Base-by-base conservation (phyloP, 2,329 filamentous ascomycete species). In the Apiospora pterosperma region DNA sequence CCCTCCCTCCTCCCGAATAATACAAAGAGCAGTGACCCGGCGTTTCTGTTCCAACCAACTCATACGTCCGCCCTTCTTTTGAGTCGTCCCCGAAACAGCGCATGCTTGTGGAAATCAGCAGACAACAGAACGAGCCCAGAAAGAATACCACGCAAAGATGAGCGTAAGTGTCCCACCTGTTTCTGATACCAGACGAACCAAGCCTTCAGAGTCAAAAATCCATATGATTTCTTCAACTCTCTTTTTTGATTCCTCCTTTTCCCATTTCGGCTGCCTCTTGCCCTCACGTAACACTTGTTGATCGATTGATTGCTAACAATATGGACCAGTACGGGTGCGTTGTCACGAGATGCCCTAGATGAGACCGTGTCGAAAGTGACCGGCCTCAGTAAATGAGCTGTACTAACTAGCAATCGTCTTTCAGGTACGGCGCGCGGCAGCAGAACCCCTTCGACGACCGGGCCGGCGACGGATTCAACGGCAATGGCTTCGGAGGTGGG, bases 391-490 rank as follows among this genome's bases (percentile, higher is more conserved):
- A 62, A 65, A 65, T 81, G 71, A 81, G 76, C 59, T 36, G 21
- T 55, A 62, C 65, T 38, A 55, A 59, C 61, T n/a, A 55, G 28
- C 10, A 55, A n/a, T 34, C 28, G 6, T 55, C 28, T 52, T 66
- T 39, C 73, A 88, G 84, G 78, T 88, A 88, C 79, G 82, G 83
- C 67, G 80, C 79, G 63, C 77, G 77, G 64, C 77, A 77, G 70
- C 76, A 78, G 66, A 88, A 89, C 77, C 86, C 87, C 63, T 89
- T 85, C 71, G 86, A 88, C 72, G 80, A 89, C 72, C 80, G 83
- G 74, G 34, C 34, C 58, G 58, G 58, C 23, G 58, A 39, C 39
- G 58, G 58, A 14, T 36, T 71, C 60, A 70, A 69, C 61, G 74
- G 74, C 62, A 78, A 76, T 59, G 75, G 78, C 28, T 80, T 80